A percentile compares a stretch with the other conserved stretches of the same genome.
Evolutionary conservation across 176 grass and related monocot species (phyloP).

Genomic region (Eremochloa ophiuroides): DNA sequence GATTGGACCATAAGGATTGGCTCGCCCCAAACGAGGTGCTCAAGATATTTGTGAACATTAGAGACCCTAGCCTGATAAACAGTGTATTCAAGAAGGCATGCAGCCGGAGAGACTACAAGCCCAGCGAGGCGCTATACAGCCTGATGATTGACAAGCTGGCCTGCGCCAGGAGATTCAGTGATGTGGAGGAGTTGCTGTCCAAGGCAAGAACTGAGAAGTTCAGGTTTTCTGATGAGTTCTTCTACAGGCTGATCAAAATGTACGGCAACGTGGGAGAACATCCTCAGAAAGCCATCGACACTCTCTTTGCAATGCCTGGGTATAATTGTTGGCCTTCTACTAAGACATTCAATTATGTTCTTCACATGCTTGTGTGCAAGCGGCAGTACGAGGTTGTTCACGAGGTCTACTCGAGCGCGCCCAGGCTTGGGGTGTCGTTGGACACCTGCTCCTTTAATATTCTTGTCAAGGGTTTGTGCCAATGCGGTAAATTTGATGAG

Average conservation of each 20-base stretch:
- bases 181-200: conserved; percentile 62
- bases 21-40: conserved; percentile 80
- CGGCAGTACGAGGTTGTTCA: conserved; percentile 67
- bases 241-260: conserved; percentile 84
- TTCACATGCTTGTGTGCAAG: conserved; percentile 84
- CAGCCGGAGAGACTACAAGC: conserved; percentile 62
- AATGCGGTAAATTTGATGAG: conserved; percentile 46
- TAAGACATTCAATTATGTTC: conserved; percentile 89
- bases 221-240: conserved; percentile 72
- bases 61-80: conserved; percentile 45
- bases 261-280: conserved; percentile 80
- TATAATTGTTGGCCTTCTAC: conserved; percentile 61
- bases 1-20: conserved; percentile 85
- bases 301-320: conserved; percentile 56
- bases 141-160: conserved; percentile 72
- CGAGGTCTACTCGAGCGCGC: conserved; percentile 62
- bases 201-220: conserved; percentile 48
- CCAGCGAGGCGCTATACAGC: conserved; percentile 66
- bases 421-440: conserved; percentile 46
- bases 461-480: conserved; percentile 73
- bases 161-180: conserved; percentile 52
- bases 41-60: conserved; percentile 64
- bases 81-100: conserved; percentile 48
- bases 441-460: conserved; percentile 92
- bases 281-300: conserved; percentile 60